A percentile compares a stretch with the other conserved stretches of the same genome.
Conservation (phyloP, 2,329 filamentous ascomycete genomes). For the Neopestalotiopsis clavispora region DNA sequence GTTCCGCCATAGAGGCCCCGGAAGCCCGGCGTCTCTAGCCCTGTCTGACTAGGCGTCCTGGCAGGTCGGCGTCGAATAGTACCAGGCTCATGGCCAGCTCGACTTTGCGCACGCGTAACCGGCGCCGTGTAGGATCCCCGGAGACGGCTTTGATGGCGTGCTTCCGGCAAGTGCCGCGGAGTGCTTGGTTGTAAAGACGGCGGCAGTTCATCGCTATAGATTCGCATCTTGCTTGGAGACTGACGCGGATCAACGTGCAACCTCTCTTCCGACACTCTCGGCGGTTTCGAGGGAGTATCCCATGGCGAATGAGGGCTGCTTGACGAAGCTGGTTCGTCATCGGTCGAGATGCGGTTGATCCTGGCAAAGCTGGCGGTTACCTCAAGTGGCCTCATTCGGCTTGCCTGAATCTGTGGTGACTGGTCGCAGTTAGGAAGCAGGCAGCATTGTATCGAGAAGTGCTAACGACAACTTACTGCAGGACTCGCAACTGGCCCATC, state of each 20-base stretch:
- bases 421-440: background rate
- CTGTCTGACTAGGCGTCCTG: constrained; percentile 40
- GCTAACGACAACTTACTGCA: background rate
- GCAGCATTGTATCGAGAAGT: background rate
- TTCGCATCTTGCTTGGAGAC: constrained; percentile 34
- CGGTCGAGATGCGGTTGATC: constrained; percentile 12
- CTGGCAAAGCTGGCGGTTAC: background rate
- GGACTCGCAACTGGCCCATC: background rate
- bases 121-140: constrained; percentile 51
- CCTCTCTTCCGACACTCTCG: background rate
- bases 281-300: background rate
- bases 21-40: constrained; percentile 49
- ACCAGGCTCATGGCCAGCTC: constrained; percentile 19
- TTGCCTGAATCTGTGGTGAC: background rate
- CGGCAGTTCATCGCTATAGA: constrained; percentile 54
- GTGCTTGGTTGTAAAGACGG: constrained; percentile 54
- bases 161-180: constrained; percentile 53
- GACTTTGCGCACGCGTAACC: constrained; percentile 23
- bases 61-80: constrained; percentile 21
- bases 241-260: constrained; percentile 17
- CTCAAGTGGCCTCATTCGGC: background rate
- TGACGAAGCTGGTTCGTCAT: background rate
- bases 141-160: constrained; percentile 50
- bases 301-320: background rate
- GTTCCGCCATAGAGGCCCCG: constrained; percentile 51